Percentiles rank a stretch among this genome's conserved stretches.
These are phyloP conservation scores for Chimonanthus salicifolius DNA, from an alignment of 164 flowering plant species.

Conservation along the genomic window DNA sequence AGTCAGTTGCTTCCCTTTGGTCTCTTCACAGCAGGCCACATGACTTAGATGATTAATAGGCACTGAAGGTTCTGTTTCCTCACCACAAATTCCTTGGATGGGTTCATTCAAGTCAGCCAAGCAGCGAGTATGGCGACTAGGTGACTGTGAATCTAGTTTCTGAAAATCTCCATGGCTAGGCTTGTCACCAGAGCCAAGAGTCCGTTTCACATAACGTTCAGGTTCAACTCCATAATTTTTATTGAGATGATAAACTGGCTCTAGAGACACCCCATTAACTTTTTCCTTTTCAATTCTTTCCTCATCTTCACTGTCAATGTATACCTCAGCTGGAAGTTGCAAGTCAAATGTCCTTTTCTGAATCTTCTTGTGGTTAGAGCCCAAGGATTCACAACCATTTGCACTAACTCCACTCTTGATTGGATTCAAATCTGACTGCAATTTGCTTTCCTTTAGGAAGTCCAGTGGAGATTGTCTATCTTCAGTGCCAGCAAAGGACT, in stretches of 20 bases:
- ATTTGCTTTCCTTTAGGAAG: constrained; percentile 38
- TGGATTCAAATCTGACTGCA: constrained; percentile 24
- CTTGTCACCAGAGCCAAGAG: constrained; percentile 22
- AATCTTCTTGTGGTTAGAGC: constrained; percentile 47
- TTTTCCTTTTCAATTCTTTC: constrained; percentile 30
- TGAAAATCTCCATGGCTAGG: constrained; percentile 20
- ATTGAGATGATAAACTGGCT: constrained; percentile 16
- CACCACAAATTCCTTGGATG: constrained; percentile 24
- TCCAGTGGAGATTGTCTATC: constrained; percentile 37
- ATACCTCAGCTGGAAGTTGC: constrained; percentile 81
- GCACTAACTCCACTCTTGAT: constrained; percentile 38
- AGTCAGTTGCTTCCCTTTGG: constrained; percentile 16
- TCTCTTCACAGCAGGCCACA: constrained; percentile 16
- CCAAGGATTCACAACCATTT: constrained; percentile 44
- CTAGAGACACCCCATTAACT: constrained; percentile 12
- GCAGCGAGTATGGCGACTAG: constrained; percentile 9
- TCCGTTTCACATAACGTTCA: constrained; percentile 29
- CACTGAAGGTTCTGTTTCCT: constrained; percentile 36
- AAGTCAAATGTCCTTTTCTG: constrained; percentile 72
- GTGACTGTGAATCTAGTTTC: constrained; percentile 23
- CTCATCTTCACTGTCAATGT: constrained; percentile 61
- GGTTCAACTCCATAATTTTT: constrained; percentile 17
- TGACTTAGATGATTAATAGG: constrained; percentile 31
- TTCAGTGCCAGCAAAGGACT: constrained; percentile 43
- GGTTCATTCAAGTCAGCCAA: constrained; percentile 86